Percentiles rank a stretch among this genome's conserved stretches.
Conservation (phyloP, 257 asterid genomes). For the Solanum piurae region DNA sequence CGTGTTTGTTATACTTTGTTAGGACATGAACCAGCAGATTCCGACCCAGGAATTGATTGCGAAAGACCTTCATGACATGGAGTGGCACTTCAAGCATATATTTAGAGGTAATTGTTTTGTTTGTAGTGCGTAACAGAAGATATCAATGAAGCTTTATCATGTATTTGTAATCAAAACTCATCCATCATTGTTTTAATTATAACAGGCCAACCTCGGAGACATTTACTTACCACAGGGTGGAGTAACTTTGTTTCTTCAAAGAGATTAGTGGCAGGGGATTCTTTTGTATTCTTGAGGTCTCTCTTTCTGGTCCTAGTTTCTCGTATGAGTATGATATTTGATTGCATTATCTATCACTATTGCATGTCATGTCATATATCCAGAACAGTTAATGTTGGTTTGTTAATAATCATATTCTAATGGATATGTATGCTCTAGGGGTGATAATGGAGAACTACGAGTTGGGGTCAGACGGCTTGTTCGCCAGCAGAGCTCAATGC, state of each 20-base stretch:
- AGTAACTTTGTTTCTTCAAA: constrained; percentile 71
- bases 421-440: constrained; percentile 23
- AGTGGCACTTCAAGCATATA: constrained; percentile 78
- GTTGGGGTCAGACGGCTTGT: constrained; percentile 64
- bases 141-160: neutral
- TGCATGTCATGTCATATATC: neutral
- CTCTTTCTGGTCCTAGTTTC: neutral
- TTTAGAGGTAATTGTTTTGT: constrained; percentile 42
- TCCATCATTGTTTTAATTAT: neutral
- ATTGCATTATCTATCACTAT: neutral
- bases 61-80: constrained; percentile 55
- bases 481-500: constrained; percentile 58
- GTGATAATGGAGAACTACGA: constrained; percentile 53
- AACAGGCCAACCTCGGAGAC: constrained; percentile 82
- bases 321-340: neutral
- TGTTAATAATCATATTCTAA: neutral
- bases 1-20: neutral
- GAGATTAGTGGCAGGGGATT: constrained; percentile 68
- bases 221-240: constrained; percentile 85
- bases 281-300: constrained; percentile 69
- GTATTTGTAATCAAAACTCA: neutral
- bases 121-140: neutral
- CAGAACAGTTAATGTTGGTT: neutral
- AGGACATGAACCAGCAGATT: constrained; percentile 48
- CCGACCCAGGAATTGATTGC: constrained; percentile 72